Percentiles rank a stretch among this genome's conserved stretches.
These are phyloP conservation scores for Paecilomyces dactylethromorphus DNA, from an alignment of 2,329 filamentous ascomycete genomes.

Conservation along the genomic window DNA sequence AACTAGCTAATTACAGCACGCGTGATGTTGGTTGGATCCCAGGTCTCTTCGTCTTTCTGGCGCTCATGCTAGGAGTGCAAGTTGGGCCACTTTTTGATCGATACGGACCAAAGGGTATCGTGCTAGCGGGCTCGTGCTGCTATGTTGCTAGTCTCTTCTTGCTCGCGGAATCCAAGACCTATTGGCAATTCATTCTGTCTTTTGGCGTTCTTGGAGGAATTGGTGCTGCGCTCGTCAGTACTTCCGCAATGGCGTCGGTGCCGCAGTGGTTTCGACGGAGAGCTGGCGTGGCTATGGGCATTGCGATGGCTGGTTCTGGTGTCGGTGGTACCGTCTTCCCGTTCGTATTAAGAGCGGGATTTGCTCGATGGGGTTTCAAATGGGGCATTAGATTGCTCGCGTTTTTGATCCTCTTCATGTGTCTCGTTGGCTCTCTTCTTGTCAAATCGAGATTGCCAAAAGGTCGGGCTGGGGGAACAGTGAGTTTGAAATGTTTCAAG, in stretches of 20 bases:
- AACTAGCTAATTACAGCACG: conserved; percentile 37
- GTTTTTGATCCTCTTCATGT: conserved; percentile 26
- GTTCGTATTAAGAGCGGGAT: conserved; percentile 26
- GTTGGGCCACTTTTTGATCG: conserved; percentile 46
- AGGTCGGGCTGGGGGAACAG: conserved; percentile 23
- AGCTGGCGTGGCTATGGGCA: conserved; percentile 33
- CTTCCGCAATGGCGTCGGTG: conserved; percentile 30
- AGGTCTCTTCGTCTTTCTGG: conserved; percentile 41
- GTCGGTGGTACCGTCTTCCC: conserved; percentile 34
- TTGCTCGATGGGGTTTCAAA: conserved; percentile 29
- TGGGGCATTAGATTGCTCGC: conserved; percentile 35
- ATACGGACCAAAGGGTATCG: conserved; percentile 40
- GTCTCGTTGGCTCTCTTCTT: conserved; percentile 25
- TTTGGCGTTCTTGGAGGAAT: conserved; percentile 32
- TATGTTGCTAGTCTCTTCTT: conserved; percentile 39
- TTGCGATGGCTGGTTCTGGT: conserved; percentile 33
- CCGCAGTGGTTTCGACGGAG: conserved; percentile 37
- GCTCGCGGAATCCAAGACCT: conserved; percentile 40
- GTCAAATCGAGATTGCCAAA: conserved; percentile 30
- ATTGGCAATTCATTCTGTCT: conserved; percentile 45
- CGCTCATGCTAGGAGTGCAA: conserved; percentile 40
- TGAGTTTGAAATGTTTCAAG: conserved; percentile 39
- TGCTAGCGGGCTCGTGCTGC: conserved; percentile 29
- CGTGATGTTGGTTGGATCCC: conserved; percentile 47
- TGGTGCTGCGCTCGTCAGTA: conserved; percentile 31